A percentile compares a stretch with the other conserved stretches of the same genome.
phyloP scores from a whole-genome alignment of 2,329 filamentous ascomycete species.

The Clarireedia hainanense region DNA sequence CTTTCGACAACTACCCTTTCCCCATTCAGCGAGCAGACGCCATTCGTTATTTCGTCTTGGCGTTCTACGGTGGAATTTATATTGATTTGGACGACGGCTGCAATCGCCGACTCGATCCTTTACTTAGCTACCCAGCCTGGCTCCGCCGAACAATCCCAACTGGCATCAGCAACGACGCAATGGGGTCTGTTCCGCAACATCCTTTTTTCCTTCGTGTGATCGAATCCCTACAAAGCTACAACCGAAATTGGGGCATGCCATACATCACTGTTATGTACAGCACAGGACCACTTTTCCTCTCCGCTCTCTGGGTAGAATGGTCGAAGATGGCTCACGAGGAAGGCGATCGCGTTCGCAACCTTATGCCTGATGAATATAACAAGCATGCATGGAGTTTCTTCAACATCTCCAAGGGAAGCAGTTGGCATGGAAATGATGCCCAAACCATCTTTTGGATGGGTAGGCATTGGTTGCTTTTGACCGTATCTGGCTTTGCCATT shows the following conservation, averaged over 20 bases:
- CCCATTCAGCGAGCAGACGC: constrained; percentile 72
- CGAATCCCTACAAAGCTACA: constrained; percentile 57
- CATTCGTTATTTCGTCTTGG: constrained; percentile 72
- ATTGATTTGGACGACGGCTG: constrained; percentile 60
- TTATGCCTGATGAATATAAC: constrained; percentile 66
- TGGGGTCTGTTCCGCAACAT: constrained; percentile 65
- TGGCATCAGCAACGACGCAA: constrained; percentile 74
- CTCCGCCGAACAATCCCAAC: constrained; percentile 65
- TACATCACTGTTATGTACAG: constrained; percentile 78
- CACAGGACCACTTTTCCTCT: constrained; percentile 69
- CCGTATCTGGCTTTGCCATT: constrained; percentile 28
- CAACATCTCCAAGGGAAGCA: constrained; percentile 38
- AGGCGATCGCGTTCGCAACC: constrained; percentile 51
- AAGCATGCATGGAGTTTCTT: constrained; percentile 65
- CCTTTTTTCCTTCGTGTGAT: constrained; percentile 68
- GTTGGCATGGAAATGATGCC: constrained; percentile 41
- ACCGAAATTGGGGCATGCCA: constrained; percentile 52
- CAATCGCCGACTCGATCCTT: constrained; percentile 42
- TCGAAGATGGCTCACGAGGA: constrained; percentile 43
- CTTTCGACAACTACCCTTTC: constrained; percentile 66
- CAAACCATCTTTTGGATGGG: constrained; percentile 42
- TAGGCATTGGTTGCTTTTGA: constrained; percentile 33
- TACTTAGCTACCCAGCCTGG: constrained; percentile 62
- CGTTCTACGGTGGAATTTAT: constrained; percentile 72
- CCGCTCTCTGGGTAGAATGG: constrained; percentile 69